phyloP scores from a whole-genome alignment of 1,284 basidiomycete species.

The Prillingera fragicola region DNA sequence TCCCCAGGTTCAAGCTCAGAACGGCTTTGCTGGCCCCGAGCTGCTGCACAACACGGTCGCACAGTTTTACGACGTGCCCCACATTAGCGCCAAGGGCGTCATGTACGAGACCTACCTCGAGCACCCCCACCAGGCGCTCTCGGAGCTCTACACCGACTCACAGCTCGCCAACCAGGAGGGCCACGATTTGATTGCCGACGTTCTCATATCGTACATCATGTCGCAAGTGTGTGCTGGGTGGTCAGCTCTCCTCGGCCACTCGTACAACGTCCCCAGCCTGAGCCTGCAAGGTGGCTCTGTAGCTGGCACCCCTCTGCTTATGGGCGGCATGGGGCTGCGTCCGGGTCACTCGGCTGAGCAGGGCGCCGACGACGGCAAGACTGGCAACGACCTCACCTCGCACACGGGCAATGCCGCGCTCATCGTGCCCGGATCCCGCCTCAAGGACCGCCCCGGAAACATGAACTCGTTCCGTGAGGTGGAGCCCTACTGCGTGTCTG shows the following conservation, averaged over 20 bases:
- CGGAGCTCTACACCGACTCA: conserved; percentile 69
- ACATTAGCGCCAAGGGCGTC: conserved; percentile 74
- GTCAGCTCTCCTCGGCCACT: conserved; percentile 63
- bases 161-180: conserved; percentile 73
- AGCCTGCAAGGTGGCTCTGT: conserved; percentile 1
- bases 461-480: conserved; percentile 69
- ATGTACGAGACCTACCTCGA: conserved; percentile 75
- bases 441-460: conserved; percentile 64
- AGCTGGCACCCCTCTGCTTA: conserved; percentile 5
- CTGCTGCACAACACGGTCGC: conserved; percentile 80
- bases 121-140: conserved; percentile 61
- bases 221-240: conserved; percentile 78
- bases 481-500: conserved; percentile 79
- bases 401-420: conserved; percentile 46
- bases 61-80: conserved; percentile 91
- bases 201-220: conserved; percentile 80
- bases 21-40: conserved; percentile 82
- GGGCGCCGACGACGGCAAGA: conserved; percentile 27
- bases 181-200: conserved; percentile 77
- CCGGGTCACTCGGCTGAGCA: conserved; percentile 39
- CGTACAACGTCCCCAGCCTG: conserved; percentile 53
- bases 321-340: conserved; percentile 46
- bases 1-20: conserved; percentile 67
- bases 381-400: conserved; percentile 14
- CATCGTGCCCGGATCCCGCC: conserved; percentile 63